Percentiles rank a stretch among this genome's conserved stretches.
These are phyloP conservation scores for Entophlyctis luteolus DNA, from an alignment of 192 early-diverging fungal species.

Conservation along the genomic window DNA sequence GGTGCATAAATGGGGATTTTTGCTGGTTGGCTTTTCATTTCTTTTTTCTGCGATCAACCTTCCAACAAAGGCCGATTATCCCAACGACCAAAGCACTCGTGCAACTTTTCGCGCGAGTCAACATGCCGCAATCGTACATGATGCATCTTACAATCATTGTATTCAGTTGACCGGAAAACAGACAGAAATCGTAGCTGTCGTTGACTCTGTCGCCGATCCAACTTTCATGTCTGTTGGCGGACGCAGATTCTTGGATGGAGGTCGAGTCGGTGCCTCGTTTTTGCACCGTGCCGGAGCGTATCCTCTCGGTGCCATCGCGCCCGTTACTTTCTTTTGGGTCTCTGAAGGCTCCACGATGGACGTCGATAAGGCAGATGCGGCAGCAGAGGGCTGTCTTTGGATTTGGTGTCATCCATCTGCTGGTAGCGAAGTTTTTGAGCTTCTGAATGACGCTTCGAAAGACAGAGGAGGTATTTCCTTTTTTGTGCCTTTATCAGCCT, in stretches of 20 bases:
- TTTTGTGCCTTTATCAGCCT: too few relatives aligned
- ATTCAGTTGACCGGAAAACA: constrained; percentile 65
- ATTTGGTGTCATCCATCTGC: constrained; percentile 78
- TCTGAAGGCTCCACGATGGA: constrained; percentile 31
- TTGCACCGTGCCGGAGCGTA: constrained; percentile 53
- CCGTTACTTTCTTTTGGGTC: constrained; percentile 74
- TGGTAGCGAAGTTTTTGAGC: constrained; percentile 38
- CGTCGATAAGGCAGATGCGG: neutral
- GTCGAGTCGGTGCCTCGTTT: constrained; percentile 50
- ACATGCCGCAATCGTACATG: constrained; percentile 73
- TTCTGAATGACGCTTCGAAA: constrained; percentile 17
- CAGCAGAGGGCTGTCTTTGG: constrained; percentile 49
- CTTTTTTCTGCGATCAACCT: neutral
- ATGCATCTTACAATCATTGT: constrained; percentile 75
- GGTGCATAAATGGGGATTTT: constrained; percentile 76
- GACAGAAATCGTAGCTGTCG: constrained; percentile 42
- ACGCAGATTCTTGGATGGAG: constrained; percentile 45
- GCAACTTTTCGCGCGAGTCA: constrained; percentile 72
- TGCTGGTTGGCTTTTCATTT: constrained; percentile 46
- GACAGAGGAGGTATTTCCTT: neutral
- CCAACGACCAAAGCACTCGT: constrained; percentile 80
- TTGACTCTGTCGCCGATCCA: constrained; percentile 63
- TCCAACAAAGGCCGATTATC: constrained; percentile 60
- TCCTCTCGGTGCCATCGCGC: constrained; percentile 64
- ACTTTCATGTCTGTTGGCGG: constrained; percentile 32